Evolutionary conservation across 2,329 filamentous ascomycete genomes (phyloP).

Genomic region (Cyphellophora attinorum): DNA sequence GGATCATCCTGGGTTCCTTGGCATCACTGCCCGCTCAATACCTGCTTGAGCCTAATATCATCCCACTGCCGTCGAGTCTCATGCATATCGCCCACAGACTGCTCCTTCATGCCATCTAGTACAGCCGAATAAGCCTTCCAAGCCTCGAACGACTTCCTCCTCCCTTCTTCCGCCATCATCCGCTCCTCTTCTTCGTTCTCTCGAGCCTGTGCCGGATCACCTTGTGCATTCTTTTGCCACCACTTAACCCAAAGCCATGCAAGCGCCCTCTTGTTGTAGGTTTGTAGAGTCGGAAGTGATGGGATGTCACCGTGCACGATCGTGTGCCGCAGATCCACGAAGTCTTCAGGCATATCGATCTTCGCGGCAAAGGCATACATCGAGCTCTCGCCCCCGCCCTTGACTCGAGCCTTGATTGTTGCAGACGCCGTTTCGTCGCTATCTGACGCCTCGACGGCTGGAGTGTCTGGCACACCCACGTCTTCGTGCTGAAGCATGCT

Average conservation of each 20-base stretch:
- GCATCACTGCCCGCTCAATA: too few relatives aligned
- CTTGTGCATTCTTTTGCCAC: constrained; percentile 16
- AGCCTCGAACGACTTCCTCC: neutral
- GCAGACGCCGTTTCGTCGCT: constrained; percentile 4
- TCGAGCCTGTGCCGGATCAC: constrained; percentile 9
- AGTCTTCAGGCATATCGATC: constrained; percentile 39
- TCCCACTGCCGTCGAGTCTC: too few relatives aligned
- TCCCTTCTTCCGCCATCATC: constrained; percentile 1
- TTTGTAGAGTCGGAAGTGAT: constrained; percentile 55
- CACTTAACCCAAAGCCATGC: constrained; percentile 61
- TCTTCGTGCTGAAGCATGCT: constrained; percentile 6
- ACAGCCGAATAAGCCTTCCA: neutral
- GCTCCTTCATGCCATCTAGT: too few relatives aligned
- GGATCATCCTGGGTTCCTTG: too few relatives aligned
- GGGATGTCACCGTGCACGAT: constrained; percentile 74
- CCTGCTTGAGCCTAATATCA: too few relatives aligned
- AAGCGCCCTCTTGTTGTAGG: constrained; percentile 55
- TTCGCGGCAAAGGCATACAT: constrained; percentile 18
- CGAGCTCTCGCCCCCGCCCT: constrained; percentile 13
- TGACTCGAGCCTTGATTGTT: constrained; percentile 1
- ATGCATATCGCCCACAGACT: too few relatives aligned
- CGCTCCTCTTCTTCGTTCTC: constrained; percentile 10
- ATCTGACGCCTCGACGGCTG: neutral
- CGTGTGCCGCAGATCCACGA: constrained; percentile 74
- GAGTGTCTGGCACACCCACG: constrained; percentile 1